phyloP scores from a whole-genome alignment of 106 monocot species.

The Dendrobium nobile region DNA sequence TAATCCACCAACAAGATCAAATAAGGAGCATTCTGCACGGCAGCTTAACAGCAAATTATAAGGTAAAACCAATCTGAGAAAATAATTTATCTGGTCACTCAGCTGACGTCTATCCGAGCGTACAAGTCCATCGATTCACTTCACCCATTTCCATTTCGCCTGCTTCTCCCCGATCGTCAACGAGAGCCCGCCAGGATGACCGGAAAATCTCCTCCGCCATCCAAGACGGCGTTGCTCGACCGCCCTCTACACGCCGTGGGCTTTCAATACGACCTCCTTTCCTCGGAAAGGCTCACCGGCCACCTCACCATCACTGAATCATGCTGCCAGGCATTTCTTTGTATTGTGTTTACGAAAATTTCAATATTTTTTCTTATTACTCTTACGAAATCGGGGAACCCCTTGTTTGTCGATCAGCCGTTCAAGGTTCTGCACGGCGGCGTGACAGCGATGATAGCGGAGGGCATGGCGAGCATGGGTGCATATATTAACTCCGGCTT shows the following conservation, averaged over 20 bases:
- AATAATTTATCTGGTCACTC: too few species aligned
- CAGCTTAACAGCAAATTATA: too few species aligned
- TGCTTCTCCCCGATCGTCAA: neutral
- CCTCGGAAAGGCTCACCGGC: conserved; percentile 40
- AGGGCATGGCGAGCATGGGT: conserved; percentile 50
- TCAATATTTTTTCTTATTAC: neutral
- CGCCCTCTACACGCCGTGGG: conserved; percentile 32
- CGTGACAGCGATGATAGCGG: conserved; percentile 52
- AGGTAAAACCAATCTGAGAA: too few species aligned
- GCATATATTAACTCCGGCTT: conserved; percentile 40
- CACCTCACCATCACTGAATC: conserved; percentile 39
- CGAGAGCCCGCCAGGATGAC: neutral
- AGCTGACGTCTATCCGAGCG: too few species aligned
- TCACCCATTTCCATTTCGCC: neutral
- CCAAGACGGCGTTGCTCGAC: conserved; percentile 26
- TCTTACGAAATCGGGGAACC: neutral
- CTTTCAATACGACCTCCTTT: conserved; percentile 37
- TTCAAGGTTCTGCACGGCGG: conserved; percentile 48
- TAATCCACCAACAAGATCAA: too few species aligned
- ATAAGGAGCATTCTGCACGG: too few species aligned
- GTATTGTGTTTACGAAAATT: neutral
- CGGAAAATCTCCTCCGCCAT: neutral
- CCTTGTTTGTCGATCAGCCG: conserved; percentile 26
- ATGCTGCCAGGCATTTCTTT: conserved; percentile 41
- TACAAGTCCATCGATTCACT: neutral